Evolutionary conservation across 306 rosid genomes (phyloP).

Genomic region (Gillenia trifoliata): DNA sequence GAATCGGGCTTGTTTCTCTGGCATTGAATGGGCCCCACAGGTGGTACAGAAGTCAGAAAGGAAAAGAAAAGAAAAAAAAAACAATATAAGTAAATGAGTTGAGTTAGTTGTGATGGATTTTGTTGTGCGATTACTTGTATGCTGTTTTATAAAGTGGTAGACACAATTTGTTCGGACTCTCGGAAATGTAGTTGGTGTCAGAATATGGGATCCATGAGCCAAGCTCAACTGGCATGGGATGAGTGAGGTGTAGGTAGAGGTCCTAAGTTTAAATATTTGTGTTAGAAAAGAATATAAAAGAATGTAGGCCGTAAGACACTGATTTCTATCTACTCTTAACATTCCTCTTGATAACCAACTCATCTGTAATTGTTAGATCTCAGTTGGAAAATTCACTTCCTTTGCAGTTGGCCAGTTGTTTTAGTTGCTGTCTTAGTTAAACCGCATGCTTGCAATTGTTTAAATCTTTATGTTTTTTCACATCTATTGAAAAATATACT

Average conservation of each 20-base stretch:
- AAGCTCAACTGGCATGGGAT: neutral
- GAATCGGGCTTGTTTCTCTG: neutral
- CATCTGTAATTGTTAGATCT: neutral
- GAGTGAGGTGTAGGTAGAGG: neutral
- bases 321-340: neutral
- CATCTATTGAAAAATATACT: neutral
- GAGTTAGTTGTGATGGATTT: neutral
- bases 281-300: neutral
- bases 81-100: neutral
- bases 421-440: neutral
- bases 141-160: neutral
- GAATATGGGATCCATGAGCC: neutral
- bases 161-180: neutral
- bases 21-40: neutral
- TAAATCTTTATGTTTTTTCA: neutral
- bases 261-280: neutral
- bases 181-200: neutral
- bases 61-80: no score
- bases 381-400: neutral
- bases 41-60: neutral
- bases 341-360: neutral
- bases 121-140: neutral
- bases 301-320: neutral
- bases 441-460: neutral
- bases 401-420: neutral